Percentiles rank a stretch among this genome's conserved stretches.
phyloP scores from a whole-genome alignment of 2,329 filamentous ascomycete species.

The Rugonectria rugulosa region DNA sequence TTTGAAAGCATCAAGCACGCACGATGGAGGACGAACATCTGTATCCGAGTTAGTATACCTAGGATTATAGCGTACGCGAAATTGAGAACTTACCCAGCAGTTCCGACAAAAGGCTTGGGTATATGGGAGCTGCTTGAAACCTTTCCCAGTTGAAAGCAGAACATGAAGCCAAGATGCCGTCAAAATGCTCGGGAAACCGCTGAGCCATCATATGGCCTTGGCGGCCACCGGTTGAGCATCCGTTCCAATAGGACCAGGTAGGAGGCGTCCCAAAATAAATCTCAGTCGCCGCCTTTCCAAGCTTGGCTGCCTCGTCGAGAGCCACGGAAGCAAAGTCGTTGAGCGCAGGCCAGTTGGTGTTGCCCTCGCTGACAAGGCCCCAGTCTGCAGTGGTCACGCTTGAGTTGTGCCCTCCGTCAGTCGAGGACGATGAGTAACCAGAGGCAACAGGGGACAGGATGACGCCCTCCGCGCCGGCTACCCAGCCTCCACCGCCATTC shows the following conservation, averaged over 20 bases:
- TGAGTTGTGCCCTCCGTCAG: constrained; percentile 19
- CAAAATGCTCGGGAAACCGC: constrained; percentile 62
- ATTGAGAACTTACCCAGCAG: no score
- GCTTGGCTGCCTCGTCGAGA: constrained; percentile 25
- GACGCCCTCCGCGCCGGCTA: constrained; percentile 2
- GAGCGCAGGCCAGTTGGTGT: constrained; percentile 34
- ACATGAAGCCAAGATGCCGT: constrained; percentile 50
- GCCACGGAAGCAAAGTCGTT: constrained; percentile 46
- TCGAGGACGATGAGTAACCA: constrained; percentile 20
- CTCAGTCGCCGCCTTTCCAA: constrained; percentile 4
- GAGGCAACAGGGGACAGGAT: constrained; percentile 4
- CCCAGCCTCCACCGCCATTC: constrained; percentile 26
- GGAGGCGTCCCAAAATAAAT: constrained; percentile 50
- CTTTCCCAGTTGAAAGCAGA: background rate
- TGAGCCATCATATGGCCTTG: constrained; percentile 64
- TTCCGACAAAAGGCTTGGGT: no score
- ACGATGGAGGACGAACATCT: no score
- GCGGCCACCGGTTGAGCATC: constrained; percentile 67
- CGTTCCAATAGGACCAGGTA: constrained; percentile 61
- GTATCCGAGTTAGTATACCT: no score
- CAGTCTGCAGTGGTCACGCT: constrained; percentile 5
- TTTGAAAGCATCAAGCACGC: background rate
- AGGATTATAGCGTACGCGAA: no score
- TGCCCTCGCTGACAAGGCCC: constrained; percentile 27
- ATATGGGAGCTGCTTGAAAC: no score